phyloP scores from a whole-genome alignment of 106 monocot species.

The Xerophyta viscosa region DNA sequence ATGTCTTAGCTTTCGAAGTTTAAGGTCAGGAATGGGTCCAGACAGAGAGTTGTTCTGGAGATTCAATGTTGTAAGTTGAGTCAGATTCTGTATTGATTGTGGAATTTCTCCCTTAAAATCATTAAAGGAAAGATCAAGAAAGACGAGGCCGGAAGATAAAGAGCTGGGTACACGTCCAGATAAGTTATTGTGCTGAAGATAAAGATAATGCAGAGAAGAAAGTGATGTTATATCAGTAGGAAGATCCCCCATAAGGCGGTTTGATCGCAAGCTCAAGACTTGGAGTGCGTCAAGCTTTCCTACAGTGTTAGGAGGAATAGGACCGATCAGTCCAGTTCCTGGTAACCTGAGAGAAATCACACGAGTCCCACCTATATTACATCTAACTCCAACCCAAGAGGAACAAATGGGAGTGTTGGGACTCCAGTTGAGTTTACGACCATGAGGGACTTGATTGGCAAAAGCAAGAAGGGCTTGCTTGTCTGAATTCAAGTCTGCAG shows the following conservation, averaged over 20 bases:
- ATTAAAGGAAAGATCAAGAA: constrained; percentile 75
- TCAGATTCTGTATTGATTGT: constrained; percentile 30
- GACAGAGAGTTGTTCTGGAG: constrained; percentile 67
- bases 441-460: constrained; percentile 36
- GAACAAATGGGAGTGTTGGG: constrained; percentile 47
- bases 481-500: constrained; percentile 54
- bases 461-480: constrained; percentile 77
- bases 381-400: constrained; percentile 74
- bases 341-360: constrained; percentile 71
- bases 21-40: constrained; percentile 77
- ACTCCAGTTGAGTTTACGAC: constrained; percentile 67
- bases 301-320: constrained; percentile 57
- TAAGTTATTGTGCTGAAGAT: constrained; percentile 76
- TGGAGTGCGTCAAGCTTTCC: constrained; percentile 74
- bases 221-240: constrained; percentile 67
- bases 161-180: constrained; percentile 46
- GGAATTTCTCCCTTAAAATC: constrained; percentile 60
- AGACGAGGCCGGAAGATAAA: constrained; percentile 30
- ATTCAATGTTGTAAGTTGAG: constrained; percentile 46
- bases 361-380: constrained; percentile 37
- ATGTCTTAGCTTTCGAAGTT: constrained; percentile 41
- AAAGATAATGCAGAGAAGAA: constrained; percentile 56
- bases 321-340: constrained; percentile 57
- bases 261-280: constrained; percentile 80
- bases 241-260: constrained; percentile 48